Percentiles rank a stretch among this genome's conserved stretches.
These are phyloP conservation scores for Magnolia officinalis DNA, from an alignment of 164 flowering plant species.

Conservation along the genomic window DNA sequence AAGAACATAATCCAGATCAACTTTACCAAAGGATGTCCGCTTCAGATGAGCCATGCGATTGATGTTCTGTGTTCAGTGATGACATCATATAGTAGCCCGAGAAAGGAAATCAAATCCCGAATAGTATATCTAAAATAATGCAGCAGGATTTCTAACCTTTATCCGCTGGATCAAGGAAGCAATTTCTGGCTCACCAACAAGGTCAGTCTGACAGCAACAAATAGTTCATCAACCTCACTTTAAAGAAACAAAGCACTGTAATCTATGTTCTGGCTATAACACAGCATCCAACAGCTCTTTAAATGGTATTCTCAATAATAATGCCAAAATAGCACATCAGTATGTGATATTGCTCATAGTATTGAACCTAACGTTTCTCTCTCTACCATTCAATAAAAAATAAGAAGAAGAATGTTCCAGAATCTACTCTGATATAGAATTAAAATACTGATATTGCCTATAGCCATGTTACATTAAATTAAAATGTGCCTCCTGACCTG, in stretches of 20 bases:
- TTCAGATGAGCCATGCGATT: constrained; percentile 76
- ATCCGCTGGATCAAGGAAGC: constrained; percentile 66
- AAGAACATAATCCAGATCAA: constrained; percentile 95
- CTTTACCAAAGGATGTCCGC: constrained; percentile 79
- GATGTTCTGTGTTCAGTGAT: constrained; percentile 44
- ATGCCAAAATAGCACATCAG: neutral
- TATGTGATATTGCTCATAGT: neutral
- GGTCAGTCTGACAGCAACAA: constrained; percentile 60
- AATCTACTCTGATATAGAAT: neutral
- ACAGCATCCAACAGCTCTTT: neutral
- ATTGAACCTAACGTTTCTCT: neutral
- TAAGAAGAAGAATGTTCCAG: neutral
- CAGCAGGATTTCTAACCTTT: constrained; percentile 50
- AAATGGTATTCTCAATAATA: neutral
- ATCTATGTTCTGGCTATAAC: neutral
- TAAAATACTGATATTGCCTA: too few species aligned
- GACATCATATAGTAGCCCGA: neutral
- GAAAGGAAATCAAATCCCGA: neutral
- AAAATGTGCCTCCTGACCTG: neutral
- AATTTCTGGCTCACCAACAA: constrained; percentile 71
- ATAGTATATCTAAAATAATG: neutral
- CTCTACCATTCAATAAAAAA: neutral
- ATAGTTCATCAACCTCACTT: neutral
- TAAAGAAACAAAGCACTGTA: neutral
- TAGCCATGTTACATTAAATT: neutral